Conservation (phyloP, 1,284 basidiomycete species). For the Rhizopogon hawkerae region DNA sequence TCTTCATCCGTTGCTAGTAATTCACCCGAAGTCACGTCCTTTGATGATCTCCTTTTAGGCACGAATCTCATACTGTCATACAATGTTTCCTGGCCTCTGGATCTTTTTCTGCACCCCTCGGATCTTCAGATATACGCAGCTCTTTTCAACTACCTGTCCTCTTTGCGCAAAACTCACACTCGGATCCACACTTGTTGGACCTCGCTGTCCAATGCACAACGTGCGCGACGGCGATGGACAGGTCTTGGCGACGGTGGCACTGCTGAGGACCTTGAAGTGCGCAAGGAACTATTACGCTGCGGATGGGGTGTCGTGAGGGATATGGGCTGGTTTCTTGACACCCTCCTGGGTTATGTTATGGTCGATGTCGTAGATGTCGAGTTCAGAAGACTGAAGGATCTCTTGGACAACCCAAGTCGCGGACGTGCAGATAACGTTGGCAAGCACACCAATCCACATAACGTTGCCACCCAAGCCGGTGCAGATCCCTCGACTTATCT, state of each 20-base stretch:
- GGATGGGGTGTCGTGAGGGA: conserved; percentile 80
- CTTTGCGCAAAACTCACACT: conserved; percentile 75
- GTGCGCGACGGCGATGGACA: conserved; percentile 75
- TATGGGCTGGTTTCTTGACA: conserved; percentile 90
- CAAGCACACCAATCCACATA: conserved; percentile 10
- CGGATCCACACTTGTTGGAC: conserved; percentile 77
- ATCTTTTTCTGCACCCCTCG: conserved; percentile 75
- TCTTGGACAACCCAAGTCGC: conserved; percentile 36
- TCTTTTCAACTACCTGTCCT: conserved; percentile 76
- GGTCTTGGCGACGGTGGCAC: conserved; percentile 82
- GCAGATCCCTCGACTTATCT: conserved; percentile 31
- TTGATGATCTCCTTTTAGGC: conserved; percentile 73
- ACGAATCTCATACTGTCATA: conserved; percentile 66
- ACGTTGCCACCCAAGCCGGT: conserved; percentile 3
- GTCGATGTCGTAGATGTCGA: conserved; percentile 85
- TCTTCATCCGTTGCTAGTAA: conserved; percentile 25
- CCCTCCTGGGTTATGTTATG: conserved; percentile 75
- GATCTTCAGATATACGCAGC: conserved; percentile 70
- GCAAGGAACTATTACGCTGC: conserved; percentile 59
- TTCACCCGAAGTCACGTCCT: conserved; percentile 39
- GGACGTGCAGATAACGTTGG: conserved; percentile 18
- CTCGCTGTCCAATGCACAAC: conserved; percentile 73
- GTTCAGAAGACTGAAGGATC: conserved; percentile 57
- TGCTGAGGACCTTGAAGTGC: conserved; percentile 52
- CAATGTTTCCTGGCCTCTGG: conserved; percentile 74